phyloP scores from a whole-genome alignment of 2,329 filamentous ascomycete species.

The Colletotrichum plurivorum region DNA sequence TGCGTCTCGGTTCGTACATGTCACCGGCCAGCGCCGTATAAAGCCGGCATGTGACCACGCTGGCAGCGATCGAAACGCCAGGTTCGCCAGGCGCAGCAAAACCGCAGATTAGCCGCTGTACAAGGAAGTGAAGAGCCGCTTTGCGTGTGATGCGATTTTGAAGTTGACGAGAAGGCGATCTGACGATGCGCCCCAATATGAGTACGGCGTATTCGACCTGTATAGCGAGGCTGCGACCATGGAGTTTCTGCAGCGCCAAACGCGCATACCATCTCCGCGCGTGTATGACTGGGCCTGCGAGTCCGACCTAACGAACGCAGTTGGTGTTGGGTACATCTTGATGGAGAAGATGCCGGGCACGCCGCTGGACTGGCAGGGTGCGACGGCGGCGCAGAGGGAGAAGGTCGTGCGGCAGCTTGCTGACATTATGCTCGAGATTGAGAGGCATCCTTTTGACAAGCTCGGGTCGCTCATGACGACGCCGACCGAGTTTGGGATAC shows the following conservation, averaged over 20 bases:
- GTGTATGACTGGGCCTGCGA: constrained; percentile 48
- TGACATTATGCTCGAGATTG: constrained; percentile 50
- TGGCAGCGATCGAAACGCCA: too few species aligned
- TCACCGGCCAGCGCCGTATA: too few species aligned
- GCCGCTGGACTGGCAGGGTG: constrained; percentile 51
- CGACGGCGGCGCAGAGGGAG: constrained; percentile 46
- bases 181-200: too few species aligned
- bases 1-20: too few species aligned
- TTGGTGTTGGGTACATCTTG: constrained; percentile 57
- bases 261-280: background rate
- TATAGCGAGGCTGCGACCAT: constrained; percentile 46
- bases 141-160: too few species aligned
- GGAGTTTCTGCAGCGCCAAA: constrained; percentile 42
- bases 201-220: too few species aligned
- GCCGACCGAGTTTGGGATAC: background rate
- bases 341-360: constrained; percentile 56
- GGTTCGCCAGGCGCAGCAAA: too few species aligned
- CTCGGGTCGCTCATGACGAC: constrained; percentile 37
- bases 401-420: constrained; percentile 50
- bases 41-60: too few species aligned
- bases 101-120: too few species aligned
- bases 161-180: too few species aligned
- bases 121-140: too few species aligned
- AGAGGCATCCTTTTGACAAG: constrained; percentile 48
- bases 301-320: constrained; percentile 47